Evolutionary conservation across 164 flowering plant genomes (phyloP).

Genomic region (Sextonia rubra): DNA sequence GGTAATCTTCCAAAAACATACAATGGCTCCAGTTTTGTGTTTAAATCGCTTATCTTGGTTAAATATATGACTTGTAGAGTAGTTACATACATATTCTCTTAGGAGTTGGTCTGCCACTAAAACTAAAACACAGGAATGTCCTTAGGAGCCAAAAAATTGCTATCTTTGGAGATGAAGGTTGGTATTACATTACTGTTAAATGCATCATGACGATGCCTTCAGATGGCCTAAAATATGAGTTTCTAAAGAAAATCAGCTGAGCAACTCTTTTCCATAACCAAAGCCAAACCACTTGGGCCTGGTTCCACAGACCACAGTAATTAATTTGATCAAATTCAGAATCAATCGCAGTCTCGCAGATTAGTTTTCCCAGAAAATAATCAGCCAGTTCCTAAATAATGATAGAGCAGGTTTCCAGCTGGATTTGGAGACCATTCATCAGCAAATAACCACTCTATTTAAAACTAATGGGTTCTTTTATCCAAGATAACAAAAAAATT

Average conservation of each 20-base stretch:
- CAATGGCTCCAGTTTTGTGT: slow-evolving; percentile 53
- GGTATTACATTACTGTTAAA: no score
- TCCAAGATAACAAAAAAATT: not conserved
- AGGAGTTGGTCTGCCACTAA: not conserved
- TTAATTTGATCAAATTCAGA: no score
- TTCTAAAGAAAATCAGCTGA: not conserved
- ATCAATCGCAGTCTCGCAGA: no score
- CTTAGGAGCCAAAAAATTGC: not conserved
- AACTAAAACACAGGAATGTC: not conserved
- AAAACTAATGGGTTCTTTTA: not conserved
- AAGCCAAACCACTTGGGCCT: not conserved
- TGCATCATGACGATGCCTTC: no score
- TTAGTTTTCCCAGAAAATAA: not conserved
- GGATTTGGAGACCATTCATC: not conserved
- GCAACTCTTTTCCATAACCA: not conserved
- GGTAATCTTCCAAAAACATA: slow-evolving; percentile 67
- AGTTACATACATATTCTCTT: no score
- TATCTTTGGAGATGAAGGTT: no score
- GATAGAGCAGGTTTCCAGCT: not conserved
- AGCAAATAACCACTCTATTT: not conserved
- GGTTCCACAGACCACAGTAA: not conserved
- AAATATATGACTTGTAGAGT: not conserved
- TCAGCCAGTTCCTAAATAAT: not conserved
- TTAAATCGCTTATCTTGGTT: slow-evolving; percentile 59
- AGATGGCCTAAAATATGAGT: not conserved